Base-by-base conservation (phyloP, 179 eudicot species). In the Spinacia oleracea region DNA sequence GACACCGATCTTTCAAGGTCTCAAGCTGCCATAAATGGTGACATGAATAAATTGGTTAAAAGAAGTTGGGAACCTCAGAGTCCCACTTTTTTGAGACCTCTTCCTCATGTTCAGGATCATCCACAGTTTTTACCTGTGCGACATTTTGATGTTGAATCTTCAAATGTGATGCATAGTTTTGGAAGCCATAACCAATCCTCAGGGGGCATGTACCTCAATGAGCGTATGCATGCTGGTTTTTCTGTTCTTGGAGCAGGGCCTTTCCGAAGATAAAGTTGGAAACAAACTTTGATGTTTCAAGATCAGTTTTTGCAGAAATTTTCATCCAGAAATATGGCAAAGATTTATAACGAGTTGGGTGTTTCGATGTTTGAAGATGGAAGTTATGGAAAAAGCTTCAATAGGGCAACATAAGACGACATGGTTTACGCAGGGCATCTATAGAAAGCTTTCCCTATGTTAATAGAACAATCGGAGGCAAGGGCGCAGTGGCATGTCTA, bases 1-100 rank as follows among this genome's bases (percentile, higher is more conserved):
- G 90, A 86, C 60, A 77, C 72, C 75, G 74, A 77, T 65, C 64
- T 56, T 68, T 77, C 83, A 73, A 62, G 77, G 78, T 63, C 55
- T 46, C 78, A 45, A 21, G 64, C 78, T 34, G 71, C 45, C 21
- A 59, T 65, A 55, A 76, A 83, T 76, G 70, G 12, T 18, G 34
- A 68, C 67, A 46, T 75, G 45, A 43, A 56, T 73, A 81, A 64
- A 40, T 68, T 73, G 70, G 38, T 59, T 62, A 60, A 73, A 35
- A 23, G 53, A 51, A 69, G 48, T 75, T 75, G 82, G 80, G 63
- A 83, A 31, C 62, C 38, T 64, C 55, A 42, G 58, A 46, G 6
- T 70, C 56, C 58, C 14, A 6, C 56, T 70, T 70, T 14, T 25
- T 45, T 45, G 58, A 35, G 29, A 45, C 58, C 82, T 27, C 25